Percentiles rank a stretch among this genome's conserved stretches.
Conservation (phyloP, 345 rosid species). For the Schrenkiella parvula region DNA sequence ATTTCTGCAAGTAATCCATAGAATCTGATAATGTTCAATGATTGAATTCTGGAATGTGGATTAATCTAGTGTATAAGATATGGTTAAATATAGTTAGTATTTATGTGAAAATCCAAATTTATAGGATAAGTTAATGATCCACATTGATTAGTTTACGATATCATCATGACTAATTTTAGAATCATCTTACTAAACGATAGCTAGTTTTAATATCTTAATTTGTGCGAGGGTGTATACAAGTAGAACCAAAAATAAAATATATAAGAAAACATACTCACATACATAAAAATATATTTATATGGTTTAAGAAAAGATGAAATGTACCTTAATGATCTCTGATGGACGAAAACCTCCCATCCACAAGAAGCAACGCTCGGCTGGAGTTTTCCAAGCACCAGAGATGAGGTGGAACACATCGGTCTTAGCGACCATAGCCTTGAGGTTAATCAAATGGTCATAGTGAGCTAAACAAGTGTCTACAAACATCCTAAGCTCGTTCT, state of each 20-base stretch:
- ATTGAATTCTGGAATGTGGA: background rate
- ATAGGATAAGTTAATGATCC: background rate
- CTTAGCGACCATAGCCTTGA: conserved; percentile 72
- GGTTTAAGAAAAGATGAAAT: background rate
- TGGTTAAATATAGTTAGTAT: background rate
- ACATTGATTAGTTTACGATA: background rate
- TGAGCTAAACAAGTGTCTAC: conserved; percentile 82
- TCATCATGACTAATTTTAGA: background rate
- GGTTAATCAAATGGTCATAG: conserved; percentile 70
- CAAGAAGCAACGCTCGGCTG: conserved; percentile 97
- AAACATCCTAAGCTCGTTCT: conserved; percentile 78
- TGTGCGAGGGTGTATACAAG: background rate
- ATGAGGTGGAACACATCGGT: conserved; percentile 88
- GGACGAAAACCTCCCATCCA: conserved; percentile 99
- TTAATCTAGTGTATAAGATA: background rate
- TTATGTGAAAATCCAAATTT: background rate
- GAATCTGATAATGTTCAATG: conserved; percentile 4
- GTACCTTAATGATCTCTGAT: conserved; percentile 93
- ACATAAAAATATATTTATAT: background rate
- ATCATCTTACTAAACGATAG: background rate
- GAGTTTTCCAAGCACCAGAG: conserved; percentile 97
- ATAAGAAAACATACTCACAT: background rate
- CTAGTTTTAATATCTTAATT: background rate
- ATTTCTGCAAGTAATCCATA: background rate
- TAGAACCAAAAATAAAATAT: background rate